Conservation (phyloP, 495 filamentous ascomycete species). For the Copromyces sp. region DNA sequence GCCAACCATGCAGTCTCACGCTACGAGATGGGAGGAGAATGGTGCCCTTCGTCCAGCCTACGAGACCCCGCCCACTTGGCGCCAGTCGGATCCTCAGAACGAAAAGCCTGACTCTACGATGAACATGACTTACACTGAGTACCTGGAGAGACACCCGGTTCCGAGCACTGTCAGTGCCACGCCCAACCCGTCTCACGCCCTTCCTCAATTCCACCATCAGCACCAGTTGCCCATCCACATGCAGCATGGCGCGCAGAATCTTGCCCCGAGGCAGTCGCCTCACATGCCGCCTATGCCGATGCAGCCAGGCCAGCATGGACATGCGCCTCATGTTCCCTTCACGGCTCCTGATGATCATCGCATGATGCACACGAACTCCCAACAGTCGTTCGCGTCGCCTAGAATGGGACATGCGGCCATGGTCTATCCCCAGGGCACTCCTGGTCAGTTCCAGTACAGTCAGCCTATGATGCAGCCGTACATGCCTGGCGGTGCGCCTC, state of each 20-base stretch:
- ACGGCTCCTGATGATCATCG: constrained; percentile 69
- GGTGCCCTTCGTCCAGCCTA: constrained; percentile 69
- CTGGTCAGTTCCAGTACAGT: constrained; percentile 58
- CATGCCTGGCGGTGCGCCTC: constrained; percentile 54
- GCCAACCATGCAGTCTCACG: constrained; percentile 60
- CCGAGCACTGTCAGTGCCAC: constrained; percentile 51
- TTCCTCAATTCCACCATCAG: constrained; percentile 58
- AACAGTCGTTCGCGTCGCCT: constrained; percentile 69
- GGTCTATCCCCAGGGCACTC: constrained; percentile 59
- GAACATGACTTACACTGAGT: constrained; percentile 54
- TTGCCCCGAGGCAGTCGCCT: constrained; percentile 48
- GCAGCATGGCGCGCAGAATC: constrained; percentile 37
- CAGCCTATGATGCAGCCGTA: constrained; percentile 63
- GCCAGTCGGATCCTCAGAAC: constrained; percentile 44
- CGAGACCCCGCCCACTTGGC: constrained; percentile 74
- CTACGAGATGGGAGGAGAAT: constrained; percentile 50
- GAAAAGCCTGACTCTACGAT: constrained; percentile 52
- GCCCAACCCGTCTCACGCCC: constrained; percentile 47
- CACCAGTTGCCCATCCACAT: constrained; percentile 67
- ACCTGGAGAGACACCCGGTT: constrained; percentile 57
- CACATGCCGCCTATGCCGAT: constrained; percentile 56
- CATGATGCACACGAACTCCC: constrained; percentile 74
- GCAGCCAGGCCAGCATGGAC: constrained; percentile 52
- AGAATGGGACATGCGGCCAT: constrained; percentile 58
- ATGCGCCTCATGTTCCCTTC: constrained; percentile 49